Base-by-base conservation (phyloP, 177 flowering plant genomes). In the Vitis hybrid region DNA sequence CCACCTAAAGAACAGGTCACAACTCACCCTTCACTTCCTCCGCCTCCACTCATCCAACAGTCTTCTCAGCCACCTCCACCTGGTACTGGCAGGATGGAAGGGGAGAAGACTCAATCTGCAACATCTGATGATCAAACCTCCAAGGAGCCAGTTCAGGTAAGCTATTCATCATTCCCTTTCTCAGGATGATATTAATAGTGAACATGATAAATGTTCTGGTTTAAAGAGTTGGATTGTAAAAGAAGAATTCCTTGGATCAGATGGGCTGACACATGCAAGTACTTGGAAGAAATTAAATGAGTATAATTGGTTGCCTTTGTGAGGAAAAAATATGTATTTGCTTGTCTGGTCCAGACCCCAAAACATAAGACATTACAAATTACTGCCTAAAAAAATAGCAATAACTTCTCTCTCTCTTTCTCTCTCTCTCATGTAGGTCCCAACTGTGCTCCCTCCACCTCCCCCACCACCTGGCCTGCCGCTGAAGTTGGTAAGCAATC, bases 381-480 rank as follows among this genome's bases (percentile, higher is more conserved):
- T 59, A 6, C 11, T 29, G 45, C 29, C 13, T 6, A 29, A 3
- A 26, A 26, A 10, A 26, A 29, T 29, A 59, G 45, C 15, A 10
- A 10, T 73, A 31, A 59, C 29, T 10, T 50, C 39, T 71, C 45
- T 71, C 51, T 61, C 55, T 66, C 63, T 66, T 22, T 22, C 71
- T 63, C 51, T 66, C 29, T 26, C 4, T 26, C 71, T 63, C 31
- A 9, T 74, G 57, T 64, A 92, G 98, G 88, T 68, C 29, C 76
- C 82, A 49, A 48, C 73, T 12, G 63, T 66, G 73, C 86, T 84
- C 39, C 88, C 84, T 50, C 93, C 88, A n/a, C 95, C 89, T n/a
- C 94, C 97, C 8, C 98, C 96, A 11, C 94, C 90, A 26, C 87
- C 90, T 49, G 90, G 90, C 18, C 53, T 88, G 82, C 87, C 82